Evolutionary conservation across 1,284 basidiomycete species (phyloP).

Genomic region (Meira miltonrushii): DNA sequence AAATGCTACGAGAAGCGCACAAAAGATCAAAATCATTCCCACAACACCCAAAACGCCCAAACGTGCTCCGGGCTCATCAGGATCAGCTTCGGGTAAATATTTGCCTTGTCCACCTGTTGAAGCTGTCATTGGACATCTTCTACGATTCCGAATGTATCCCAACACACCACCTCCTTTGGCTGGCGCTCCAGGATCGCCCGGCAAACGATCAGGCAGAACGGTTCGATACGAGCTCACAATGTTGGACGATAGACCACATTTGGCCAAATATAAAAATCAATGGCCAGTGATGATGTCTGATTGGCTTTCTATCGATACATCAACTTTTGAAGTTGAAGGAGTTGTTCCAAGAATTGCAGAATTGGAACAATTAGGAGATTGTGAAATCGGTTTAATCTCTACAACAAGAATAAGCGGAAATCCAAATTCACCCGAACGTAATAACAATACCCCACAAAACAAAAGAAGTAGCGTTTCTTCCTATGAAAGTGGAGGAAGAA

Average conservation of each 20-base stretch:
- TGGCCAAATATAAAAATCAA: conserved; percentile 18
- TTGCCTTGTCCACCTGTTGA: neutral
- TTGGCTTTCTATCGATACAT: conserved; percentile 40
- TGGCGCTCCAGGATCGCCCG: conserved; percentile 37
- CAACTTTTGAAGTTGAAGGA: conserved; percentile 39
- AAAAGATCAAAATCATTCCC: neutral
- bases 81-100: neutral
- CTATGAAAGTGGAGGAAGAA: neutral
- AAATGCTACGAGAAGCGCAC: neutral
- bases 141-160: conserved; percentile 26
- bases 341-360: conserved; percentile 21
- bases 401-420: neutral
- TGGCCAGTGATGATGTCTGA: conserved; percentile 32
- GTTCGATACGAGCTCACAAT: conserved; percentile 34
- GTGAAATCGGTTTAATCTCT: conserved; percentile 4
- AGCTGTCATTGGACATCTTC: neutral
- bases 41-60: too few relatives aligned
- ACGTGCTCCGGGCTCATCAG: neutral
- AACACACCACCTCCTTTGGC: conserved; percentile 33
- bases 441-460: neutral
- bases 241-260: conserved; percentile 36
- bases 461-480: neutral
- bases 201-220: conserved; percentile 29
- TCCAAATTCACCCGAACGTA: neutral
- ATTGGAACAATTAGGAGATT: conserved; percentile 6